phyloP scores from a whole-genome alignment of 352 stramenopile genomes.

The Elongisporangium prolatum region DNA sequence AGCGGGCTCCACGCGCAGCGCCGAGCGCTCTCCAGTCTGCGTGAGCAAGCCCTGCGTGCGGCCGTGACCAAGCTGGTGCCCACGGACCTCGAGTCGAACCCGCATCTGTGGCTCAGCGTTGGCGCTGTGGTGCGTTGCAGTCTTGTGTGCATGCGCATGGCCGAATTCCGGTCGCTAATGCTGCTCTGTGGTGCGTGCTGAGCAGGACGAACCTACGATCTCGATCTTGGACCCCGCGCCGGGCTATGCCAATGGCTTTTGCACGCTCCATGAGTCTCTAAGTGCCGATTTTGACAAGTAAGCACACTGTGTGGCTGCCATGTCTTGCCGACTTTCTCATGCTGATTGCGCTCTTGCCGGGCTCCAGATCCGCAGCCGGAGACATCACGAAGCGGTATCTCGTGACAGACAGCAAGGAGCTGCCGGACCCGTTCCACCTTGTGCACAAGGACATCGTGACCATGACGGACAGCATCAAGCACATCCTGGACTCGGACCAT shows the following conservation, averaged over 20 bases:
- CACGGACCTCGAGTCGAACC: constrained; percentile 70
- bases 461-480: constrained; percentile 94
- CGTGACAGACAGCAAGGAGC: constrained; percentile 36
- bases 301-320: constrained; percentile 1
- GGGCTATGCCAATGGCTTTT: constrained; percentile 47
- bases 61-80: constrained; percentile 48
- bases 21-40: constrained; percentile 46
- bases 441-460: constrained; percentile 89
- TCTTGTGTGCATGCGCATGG: not conserved
- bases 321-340: not conserved
- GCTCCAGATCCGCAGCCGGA: constrained; percentile 2
- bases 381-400: constrained; percentile 43
- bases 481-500: constrained; percentile 95
- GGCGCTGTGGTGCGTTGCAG: constrained; percentile 55
- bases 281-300: constrained; percentile 40
- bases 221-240: constrained; percentile 72
- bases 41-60: constrained; percentile 55
- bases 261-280: constrained; percentile 24
- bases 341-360: not conserved
- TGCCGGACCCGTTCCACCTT: constrained; percentile 92
- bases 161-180: not conserved
- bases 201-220: constrained; percentile 74
- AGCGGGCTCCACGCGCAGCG: not conserved
- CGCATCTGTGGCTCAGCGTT: constrained; percentile 78
- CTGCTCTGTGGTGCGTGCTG: not conserved